phyloP scores from a whole-genome alignment of 441 rosid species.

The Syzygium syzygioides region DNA sequence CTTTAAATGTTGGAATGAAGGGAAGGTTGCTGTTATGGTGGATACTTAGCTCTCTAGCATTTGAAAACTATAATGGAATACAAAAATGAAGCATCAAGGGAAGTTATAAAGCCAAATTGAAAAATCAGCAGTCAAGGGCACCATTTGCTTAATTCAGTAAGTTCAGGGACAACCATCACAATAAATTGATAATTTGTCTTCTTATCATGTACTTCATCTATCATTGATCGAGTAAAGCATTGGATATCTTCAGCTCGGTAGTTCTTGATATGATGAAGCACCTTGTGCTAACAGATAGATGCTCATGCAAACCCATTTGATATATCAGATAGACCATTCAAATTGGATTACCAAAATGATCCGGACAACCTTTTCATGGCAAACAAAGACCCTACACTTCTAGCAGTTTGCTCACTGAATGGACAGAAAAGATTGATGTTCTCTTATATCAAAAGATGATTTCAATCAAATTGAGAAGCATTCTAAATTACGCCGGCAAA shows the following conservation, averaged over 20 bases:
- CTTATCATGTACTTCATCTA: background rate
- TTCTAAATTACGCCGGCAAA: background rate
- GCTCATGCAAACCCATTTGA: background rate
- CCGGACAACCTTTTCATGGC: background rate
- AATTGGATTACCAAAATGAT: background rate
- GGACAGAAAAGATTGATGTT: background rate
- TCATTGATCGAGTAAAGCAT: background rate
- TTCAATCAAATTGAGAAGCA: background rate
- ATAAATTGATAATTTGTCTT: background rate
- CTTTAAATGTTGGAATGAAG: background rate
- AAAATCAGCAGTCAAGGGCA: background rate
- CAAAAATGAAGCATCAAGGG: background rate
- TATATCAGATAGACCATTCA: background rate
- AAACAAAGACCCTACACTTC: background rate
- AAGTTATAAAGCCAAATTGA: background rate
- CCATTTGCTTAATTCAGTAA: background rate
- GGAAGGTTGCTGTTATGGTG: background rate
- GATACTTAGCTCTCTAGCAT: background rate
- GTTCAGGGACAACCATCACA: background rate
- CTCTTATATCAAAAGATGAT: background rate
- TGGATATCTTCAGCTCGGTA: background rate
- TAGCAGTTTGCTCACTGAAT: background rate
- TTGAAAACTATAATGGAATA: background rate
- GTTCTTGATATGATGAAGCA: background rate
- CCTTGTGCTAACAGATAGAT: background rate